Base-by-base conservation (phyloP, 192 early-diverging fungal species). In the Spinellus fusiger region DNA sequence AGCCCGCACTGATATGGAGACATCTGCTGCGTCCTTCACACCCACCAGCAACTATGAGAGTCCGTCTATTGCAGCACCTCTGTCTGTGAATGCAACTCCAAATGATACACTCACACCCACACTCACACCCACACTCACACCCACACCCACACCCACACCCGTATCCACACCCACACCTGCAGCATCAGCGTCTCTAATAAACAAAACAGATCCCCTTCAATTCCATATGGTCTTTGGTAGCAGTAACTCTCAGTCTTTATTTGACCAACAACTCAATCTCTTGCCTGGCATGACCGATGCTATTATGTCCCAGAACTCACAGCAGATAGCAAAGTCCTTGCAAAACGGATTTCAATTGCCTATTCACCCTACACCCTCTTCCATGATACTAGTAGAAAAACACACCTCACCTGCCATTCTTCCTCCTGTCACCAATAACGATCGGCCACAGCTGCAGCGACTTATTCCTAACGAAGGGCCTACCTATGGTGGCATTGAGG, bases 391-490 rank as follows among this genome's bases (percentile, higher is more conserved):
- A 18, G 40, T 44, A 3, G 18, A 12, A 12, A 18, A 44, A 44
- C 13, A 12, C 35, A 37, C 35, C 18, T 12, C 18, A 12, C 40
- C 13, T 2, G 18, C 40, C 10, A 10, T 44, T 10, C 2, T 18
- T n/a, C 40, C 40, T 44, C 3, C 40, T 10, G 15, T 18, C 3
- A 44, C 18, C 18, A 3, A n/a, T 2, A 44, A 44, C 10, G 40
- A 44, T 44, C 35, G 26, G 10, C 49, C 59, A 2, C 20, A 31
- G 16, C 4, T 61, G 23, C 40, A 78, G 38, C 78, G 88, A 46
- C 64, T 96, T 62, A 87, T 89, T 54, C 94, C 94, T 6, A 79
- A 78, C 38, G 81, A 89, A 55, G 94, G 94, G 9, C 94, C 94
- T 0, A 78, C 88, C 34, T 82, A 82, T 65, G 94, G 94, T 48